Evolutionary conservation across 1,284 basidiomycete genomes (phyloP).

Genomic region (Hymenochaete sp.): DNA sequence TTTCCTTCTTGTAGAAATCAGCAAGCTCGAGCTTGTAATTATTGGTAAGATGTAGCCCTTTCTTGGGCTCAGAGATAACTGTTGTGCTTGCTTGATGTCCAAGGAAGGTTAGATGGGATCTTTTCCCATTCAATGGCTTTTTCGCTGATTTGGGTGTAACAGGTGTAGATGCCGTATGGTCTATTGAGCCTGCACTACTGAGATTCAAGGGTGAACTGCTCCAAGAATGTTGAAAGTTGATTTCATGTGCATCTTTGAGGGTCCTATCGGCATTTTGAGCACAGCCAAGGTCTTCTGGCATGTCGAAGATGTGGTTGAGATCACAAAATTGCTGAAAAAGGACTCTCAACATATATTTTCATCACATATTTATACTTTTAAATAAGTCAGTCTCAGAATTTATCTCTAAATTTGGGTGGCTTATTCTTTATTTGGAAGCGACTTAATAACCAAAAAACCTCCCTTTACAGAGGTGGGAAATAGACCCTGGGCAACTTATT

Average conservation of each 20-base stretch:
- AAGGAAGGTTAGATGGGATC: background rate
- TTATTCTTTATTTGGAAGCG: too few relatives aligned
- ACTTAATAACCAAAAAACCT: too few relatives aligned
- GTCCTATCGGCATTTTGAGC: constrained; percentile 8
- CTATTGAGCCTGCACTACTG: background rate
- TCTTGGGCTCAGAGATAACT: background rate
- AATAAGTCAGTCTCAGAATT: too few relatives aligned
- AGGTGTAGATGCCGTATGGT: background rate
- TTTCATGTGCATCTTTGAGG: constrained; percentile 9
- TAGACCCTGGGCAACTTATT: too few relatives aligned
- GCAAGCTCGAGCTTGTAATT: constrained; percentile 3
- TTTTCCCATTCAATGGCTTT: background rate
- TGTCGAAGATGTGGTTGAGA: too few relatives aligned
- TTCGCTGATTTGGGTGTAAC: background rate
- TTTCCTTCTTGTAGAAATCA: constrained; percentile 1
- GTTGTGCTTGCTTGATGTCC: background rate
- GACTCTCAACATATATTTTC: too few relatives aligned
- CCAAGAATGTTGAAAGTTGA: constrained; percentile 1
- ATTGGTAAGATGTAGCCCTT: background rate
- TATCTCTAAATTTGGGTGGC: too few relatives aligned
- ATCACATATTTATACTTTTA: too few relatives aligned
- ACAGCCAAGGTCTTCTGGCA: constrained; percentile 6
- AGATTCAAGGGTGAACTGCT: background rate
- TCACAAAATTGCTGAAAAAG: too few relatives aligned
- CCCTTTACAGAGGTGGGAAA: too few relatives aligned